phyloP scores from a whole-genome alignment of 108 stramenopile species.

The Skeletonema costatum region DNA sequence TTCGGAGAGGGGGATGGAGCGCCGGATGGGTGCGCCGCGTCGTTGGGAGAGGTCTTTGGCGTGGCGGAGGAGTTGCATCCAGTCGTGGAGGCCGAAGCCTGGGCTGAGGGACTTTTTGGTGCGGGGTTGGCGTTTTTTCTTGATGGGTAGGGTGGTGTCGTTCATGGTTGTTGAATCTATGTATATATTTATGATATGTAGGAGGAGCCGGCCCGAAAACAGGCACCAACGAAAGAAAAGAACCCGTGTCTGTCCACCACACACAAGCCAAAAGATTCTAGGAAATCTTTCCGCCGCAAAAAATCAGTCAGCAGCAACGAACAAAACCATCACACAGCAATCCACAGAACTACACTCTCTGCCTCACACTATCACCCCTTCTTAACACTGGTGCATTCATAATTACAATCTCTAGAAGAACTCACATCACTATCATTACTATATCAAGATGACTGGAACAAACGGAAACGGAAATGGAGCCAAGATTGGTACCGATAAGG shows the following conservation, averaged over 20 bases:
- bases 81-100: slow-evolving; percentile 86
- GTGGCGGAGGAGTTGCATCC: slow-evolving; percentile 62
- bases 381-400: background rate
- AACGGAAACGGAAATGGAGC: slow-evolving; percentile 41
- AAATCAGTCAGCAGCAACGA: background rate
- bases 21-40: slow-evolving; percentile 61
- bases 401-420: background rate
- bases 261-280: background rate
- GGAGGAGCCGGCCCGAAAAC: no score
- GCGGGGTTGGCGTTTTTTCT: slow-evolving; percentile 1
- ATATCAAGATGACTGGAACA: slow-evolving; percentile 25
- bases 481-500: slow-evolving; percentile 82
- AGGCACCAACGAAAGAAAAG: background rate
- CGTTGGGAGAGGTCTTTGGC: slow-evolving; percentile 75
- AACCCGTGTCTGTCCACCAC: background rate
- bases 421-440: no score
- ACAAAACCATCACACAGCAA: background rate
- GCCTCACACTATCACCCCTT: background rate
- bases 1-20: slow-evolving; percentile 64
- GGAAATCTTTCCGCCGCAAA: background rate
- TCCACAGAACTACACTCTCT: background rate
- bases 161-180: slow-evolving; percentile 10
- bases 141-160: slow-evolving; percentile 42
- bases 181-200: no score
- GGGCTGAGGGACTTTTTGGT: slow-evolving; percentile 20